These are phyloP conservation scores for Trifolium dubium DNA, from an alignment of 306 rosid genomes.

Conservation along the genomic window DNA sequence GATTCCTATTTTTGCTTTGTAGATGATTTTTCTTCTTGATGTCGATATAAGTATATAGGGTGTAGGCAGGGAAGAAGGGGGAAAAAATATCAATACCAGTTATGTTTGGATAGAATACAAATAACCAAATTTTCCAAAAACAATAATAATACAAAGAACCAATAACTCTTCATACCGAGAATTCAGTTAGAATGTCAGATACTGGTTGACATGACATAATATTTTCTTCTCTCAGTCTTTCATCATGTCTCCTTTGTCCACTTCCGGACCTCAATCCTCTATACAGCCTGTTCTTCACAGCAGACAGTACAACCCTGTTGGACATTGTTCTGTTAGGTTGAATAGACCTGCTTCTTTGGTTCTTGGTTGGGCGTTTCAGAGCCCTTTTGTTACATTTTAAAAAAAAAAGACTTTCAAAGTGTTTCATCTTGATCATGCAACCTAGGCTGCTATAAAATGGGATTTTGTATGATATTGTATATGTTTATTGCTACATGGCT, in stretches of 20 bases:
- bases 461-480: conserved; percentile 38
- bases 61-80: background rate
- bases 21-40: background rate
- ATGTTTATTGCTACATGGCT: conserved; percentile 10
- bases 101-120: background rate
- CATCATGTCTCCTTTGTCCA: no score
- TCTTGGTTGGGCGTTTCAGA: no score
- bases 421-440: background rate
- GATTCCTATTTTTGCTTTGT: conserved; percentile 3
- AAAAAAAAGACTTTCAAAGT: no score
- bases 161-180: background rate
- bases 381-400: no score
- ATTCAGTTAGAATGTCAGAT: no score
- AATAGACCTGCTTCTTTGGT: no score
- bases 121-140: background rate
- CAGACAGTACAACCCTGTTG: no score
- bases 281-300: no score
- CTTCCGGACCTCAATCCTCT: no score
- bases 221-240: no score
- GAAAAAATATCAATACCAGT: background rate
- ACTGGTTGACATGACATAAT: no score
- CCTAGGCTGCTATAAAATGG: conserved; percentile 10
- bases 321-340: no score
- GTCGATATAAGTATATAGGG: background rate
- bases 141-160: background rate